phyloP scores from a whole-genome alignment of 257 asterid genomes.

The Coffea eugenioides region DNA sequence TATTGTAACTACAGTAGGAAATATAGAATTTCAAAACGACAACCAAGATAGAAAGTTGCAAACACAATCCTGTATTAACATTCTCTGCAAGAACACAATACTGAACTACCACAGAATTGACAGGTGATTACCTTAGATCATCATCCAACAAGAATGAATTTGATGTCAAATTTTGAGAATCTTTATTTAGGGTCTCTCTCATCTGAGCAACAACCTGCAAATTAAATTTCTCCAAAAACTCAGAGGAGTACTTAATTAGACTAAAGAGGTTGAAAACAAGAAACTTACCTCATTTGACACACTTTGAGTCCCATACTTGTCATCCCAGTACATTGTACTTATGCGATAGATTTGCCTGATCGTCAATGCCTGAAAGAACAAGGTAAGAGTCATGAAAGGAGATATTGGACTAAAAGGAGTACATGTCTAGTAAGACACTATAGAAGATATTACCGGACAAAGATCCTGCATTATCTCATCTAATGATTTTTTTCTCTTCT shows the following conservation, averaged over 20 bases:
- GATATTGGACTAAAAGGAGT: neutral
- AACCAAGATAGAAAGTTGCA: neutral
- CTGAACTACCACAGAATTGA: neutral
- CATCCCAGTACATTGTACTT: slow-evolving; percentile 99
- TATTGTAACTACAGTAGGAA: neutral
- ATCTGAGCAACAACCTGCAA: slow-evolving; percentile 93
- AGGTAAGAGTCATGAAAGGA: slow-evolving; percentile 9
- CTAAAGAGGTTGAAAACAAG: slow-evolving; percentile 4
- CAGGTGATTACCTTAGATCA: slow-evolving; percentile 73
- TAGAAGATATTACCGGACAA: slow-evolving; percentile 69
- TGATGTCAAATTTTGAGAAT: slow-evolving; percentile 78
- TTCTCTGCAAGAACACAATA: neutral
- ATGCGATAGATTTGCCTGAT: slow-evolving; percentile 94
- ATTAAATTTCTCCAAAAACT: slow-evolving; percentile 10
- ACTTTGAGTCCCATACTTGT: slow-evolving; percentile 96
- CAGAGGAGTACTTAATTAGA: neutral
- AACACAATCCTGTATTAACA: neutral
- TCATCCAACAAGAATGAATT: slow-evolving; percentile 96
- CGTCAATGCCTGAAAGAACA: slow-evolving; percentile 64
- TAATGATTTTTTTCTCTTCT: slow-evolving; percentile 88
- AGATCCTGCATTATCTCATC: slow-evolving; percentile 96
- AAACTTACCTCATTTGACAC: slow-evolving; percentile 85
- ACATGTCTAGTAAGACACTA: slow-evolving; percentile 1
- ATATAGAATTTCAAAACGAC: neutral
- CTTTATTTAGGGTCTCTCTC: slow-evolving; percentile 89